phyloP scores from a whole-genome alignment of 106 monocot species.

The Dendrobium huoshanense region DNA sequence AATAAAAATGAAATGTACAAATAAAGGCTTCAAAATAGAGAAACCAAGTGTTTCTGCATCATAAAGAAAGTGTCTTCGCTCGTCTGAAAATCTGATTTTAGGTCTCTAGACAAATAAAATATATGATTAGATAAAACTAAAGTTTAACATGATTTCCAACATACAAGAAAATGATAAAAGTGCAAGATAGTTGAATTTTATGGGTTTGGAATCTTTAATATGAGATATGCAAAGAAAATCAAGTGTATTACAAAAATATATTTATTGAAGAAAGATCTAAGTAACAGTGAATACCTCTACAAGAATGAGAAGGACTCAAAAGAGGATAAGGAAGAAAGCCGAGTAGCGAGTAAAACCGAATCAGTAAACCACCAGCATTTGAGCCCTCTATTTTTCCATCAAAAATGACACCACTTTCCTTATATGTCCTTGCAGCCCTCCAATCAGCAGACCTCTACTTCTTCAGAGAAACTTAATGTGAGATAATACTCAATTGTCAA shows the following conservation, averaged over 20 bases:
- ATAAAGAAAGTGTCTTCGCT: not conserved
- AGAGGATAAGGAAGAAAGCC: slow-evolving; percentile 91
- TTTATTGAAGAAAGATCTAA: not conserved
- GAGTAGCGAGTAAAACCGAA: slow-evolving; percentile 72
- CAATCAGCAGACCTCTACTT: slow-evolving; percentile 94
- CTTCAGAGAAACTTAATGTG: slow-evolving; percentile 48
- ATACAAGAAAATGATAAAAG: not conserved
- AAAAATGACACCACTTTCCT: slow-evolving; percentile 62
- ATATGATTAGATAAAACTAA: not conserved
- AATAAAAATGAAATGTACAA: not conserved
- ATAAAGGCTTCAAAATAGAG: not conserved
- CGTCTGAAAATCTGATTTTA: not conserved
- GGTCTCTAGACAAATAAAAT: not conserved
- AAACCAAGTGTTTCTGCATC: not conserved
- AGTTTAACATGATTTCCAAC: not conserved
- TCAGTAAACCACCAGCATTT: slow-evolving; percentile 74
- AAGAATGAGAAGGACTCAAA: slow-evolving; percentile 66
- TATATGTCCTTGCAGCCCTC: slow-evolving; percentile 70
- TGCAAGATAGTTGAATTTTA: not conserved
- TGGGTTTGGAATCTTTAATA: not conserved
- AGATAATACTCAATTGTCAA: slow-evolving; percentile 9
- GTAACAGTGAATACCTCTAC: slow-evolving; percentile 50
- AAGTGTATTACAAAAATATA: not conserved
- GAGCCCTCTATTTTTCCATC: slow-evolving; percentile 60
- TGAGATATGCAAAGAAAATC: not conserved